Evolutionary conservation across 2,329 filamentous ascomycete species (phyloP), one percentile per base, ranked within the genome.

Genomic region (Chaetoscypha palmicola): DNA sequence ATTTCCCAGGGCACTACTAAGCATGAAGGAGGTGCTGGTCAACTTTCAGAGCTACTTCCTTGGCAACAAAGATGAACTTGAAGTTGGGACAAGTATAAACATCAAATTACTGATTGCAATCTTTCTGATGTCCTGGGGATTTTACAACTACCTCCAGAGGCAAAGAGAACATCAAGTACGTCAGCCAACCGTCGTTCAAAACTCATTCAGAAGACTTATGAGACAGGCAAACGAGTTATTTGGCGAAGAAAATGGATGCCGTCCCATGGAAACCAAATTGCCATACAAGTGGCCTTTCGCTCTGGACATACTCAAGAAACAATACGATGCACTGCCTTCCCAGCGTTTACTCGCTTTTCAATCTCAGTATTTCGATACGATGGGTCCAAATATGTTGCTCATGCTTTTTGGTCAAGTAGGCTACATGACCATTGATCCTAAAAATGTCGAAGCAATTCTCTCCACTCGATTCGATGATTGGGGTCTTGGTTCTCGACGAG

Each of bases 401-500:
- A 52, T 34, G 19, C 35, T 52, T 7, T 30, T 49, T 2, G 49
- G 49, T 22, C 30, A 35, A 11, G 41, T 35, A 4, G 50, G 50
- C 17, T 53, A 48, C 40, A 28, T 53, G 34, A 60, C 58, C 5
- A 32, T 58, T 21, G 61, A 64, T 17, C 54, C 54, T 23, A 45
- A 43, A 22, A 54, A 56, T 19, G 34, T 60, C 8, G 54, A 55
- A 20, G 44, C 50, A 4, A 41, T 52, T 21, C 41, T 57, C 8
- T 56, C 51, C 11, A 51, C 51, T 28, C 52, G 55, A 20, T 58
- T 56, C 19, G 9, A 36, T 4, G 61, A 63, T 21, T 65, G 57
- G 30, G 49, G 54, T 10, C 53, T 62, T n/a, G 62, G 63, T 5
- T 45, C 50, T 3, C 50, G 51, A 21, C 58, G 62, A 11, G 55